phyloP scores from a whole-genome alignment of 2,329 filamentous ascomycete genomes.

The Ceratocystis ficicola region DNA sequence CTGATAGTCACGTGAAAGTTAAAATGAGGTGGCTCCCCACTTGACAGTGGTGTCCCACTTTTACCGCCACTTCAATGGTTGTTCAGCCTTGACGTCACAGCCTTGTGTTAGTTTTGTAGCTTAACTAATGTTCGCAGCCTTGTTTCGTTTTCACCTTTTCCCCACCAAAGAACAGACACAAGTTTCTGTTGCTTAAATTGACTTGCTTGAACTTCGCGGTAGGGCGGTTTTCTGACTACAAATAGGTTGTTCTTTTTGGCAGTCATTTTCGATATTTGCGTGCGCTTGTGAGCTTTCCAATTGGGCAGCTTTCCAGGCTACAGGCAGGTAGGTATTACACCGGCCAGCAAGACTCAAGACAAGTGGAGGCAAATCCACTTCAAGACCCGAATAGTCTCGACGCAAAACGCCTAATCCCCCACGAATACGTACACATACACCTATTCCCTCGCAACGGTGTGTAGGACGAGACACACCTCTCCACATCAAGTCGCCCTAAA shows the following conservation, averaged over 20 bases:
- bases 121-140: not conserved
- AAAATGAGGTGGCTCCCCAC: not conserved
- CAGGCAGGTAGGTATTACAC: no score
- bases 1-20: not conserved
- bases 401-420: no score
- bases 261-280: not conserved
- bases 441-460: not conserved
- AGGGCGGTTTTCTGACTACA: not conserved
- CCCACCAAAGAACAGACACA: not conserved
- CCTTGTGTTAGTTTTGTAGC: slow-evolving; percentile 14
- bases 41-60: slow-evolving; percentile 4
- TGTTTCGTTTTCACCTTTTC: not conserved
- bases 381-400: no score
- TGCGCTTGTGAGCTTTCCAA: not conserved
- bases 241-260: not conserved
- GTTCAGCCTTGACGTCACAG: slow-evolving; percentile 23
- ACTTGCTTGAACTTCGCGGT: not conserved
- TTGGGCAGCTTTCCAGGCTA: not conserved
- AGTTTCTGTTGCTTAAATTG: no score
- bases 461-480: not conserved
- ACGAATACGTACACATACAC: not conserved
- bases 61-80: not conserved
- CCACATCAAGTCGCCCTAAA: not conserved
- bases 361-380: no score
- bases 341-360: not conserved